Base-by-base conservation (phyloP, 441 rosid species). In the Isatis lusitanica region DNA sequence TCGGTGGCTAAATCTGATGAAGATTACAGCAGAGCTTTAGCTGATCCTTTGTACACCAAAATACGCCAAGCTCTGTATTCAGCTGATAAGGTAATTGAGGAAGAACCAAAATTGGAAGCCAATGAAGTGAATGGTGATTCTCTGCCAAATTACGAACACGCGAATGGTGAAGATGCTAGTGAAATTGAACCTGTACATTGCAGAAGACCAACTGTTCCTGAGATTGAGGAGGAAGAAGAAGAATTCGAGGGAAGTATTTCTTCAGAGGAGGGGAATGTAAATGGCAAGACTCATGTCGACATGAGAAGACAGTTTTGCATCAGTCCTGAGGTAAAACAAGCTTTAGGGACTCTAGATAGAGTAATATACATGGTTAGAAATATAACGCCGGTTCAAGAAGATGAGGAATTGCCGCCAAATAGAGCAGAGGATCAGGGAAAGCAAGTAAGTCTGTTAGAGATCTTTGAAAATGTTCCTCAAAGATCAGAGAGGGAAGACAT, bases 261-360 rank as follows among this genome's bases (percentile, higher is more conserved):
- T 18, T 57, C 67, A 4, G 87, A 83, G 52, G 81, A 76, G 17
- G 73, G 35, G 36, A 36, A 69, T 69, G 65, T 55, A 7, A 53
- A 28, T 50, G 24, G 46, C 44, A 38, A 69, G 60, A 70, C 60
- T 65, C 63, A 42, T n/a, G 63, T 55, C 16, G 62, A 30, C 74
- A 38, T 6, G 40, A 77, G 71, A 68, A 83, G 79, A 63, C 72
- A 70, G 50, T 52, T 78, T 60, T 63, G 59, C 55, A 59, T 91
- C 51, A 85, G 97, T 73, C 87, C 88, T 13, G 81, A 80, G 82
- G 97, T 95, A 40, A 80, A 86, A 71, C 86, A 86, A 72, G 99
- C 99, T 64, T 83, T 95, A 71, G 84, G 86, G 68, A 91, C 88
- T 16, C 64, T 95, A 73, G 99, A 95, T 70, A 87, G 80, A 78